Percentiles rank a stretch among this genome's conserved stretches.
Evolutionary conservation across 2,329 filamentous ascomycete species (phyloP).

Genomic region (Didymella pomorum): DNA sequence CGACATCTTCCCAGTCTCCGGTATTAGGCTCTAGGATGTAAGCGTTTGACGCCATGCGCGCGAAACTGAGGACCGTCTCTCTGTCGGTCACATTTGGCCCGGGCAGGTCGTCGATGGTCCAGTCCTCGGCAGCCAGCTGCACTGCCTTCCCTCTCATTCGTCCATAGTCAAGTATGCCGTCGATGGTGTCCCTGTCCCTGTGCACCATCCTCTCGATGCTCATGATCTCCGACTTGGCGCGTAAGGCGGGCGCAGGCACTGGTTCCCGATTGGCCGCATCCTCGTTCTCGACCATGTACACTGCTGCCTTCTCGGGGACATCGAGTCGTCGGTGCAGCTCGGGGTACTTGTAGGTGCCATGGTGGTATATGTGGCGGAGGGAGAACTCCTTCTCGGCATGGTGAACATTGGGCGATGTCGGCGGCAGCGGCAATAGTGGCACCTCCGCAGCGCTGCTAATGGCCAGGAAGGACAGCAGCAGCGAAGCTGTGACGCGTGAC

Average conservation of each 20-base stretch:
- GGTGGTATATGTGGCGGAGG: constrained; percentile 90
- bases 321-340: constrained; percentile 79
- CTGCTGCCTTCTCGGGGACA: constrained; percentile 66
- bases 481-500: constrained; percentile 68
- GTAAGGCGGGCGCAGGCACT: constrained; percentile 56
- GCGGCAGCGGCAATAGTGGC: constrained; percentile 37
- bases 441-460: constrained; percentile 56
- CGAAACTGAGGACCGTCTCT: constrained; percentile 81
- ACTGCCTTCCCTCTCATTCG: constrained; percentile 73
- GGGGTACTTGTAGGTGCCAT: constrained; percentile 82
- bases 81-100: constrained; percentile 87
- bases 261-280: constrained; percentile 50
- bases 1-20: constrained; percentile 77
- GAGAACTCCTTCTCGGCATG: constrained; percentile 42
- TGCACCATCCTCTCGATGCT: constrained; percentile 84
- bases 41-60: constrained; percentile 87
- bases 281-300: constrained; percentile 71
- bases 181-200: constrained; percentile 76
- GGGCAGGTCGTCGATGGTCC: constrained; percentile 80
- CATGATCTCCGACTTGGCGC: constrained; percentile 67
- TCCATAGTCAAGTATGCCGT: constrained; percentile 78
- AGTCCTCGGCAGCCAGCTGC: constrained; percentile 75
- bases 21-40: constrained; percentile 78
- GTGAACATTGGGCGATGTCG: constrained; percentile 32
- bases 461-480: constrained; percentile 73